These are phyloP conservation scores for Suillus brevipes DNA, from an alignment of 768 basidiomycete genomes.

Conservation along the genomic window DNA sequence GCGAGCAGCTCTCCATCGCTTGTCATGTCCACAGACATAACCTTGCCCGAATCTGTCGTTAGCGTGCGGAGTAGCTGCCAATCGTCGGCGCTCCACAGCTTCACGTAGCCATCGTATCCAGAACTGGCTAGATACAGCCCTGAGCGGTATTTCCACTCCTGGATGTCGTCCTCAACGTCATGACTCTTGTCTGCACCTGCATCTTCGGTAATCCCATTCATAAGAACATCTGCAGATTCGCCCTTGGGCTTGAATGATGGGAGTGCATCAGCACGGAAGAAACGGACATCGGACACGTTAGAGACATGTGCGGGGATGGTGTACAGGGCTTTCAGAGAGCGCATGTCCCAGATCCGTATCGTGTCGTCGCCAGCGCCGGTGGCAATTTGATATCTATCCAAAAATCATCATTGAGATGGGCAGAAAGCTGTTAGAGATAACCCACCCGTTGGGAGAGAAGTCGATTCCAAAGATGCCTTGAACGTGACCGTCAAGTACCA, in stretches of 20 bases:
- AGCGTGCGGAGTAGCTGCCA: conserved; percentile 91
- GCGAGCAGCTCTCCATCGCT: conserved; percentile 82
- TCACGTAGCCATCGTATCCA: conserved; percentile 94
- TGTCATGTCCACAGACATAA: conserved; percentile 95
- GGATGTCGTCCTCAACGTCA: conserved; percentile 30
- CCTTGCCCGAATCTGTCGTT: conserved; percentile 95
- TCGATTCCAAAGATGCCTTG: conserved; percentile 88
- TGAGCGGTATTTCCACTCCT: conserved; percentile 80
- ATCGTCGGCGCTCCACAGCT: conserved; percentile 97
- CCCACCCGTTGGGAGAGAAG: conserved; percentile 95
- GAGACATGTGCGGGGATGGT: conserved; percentile 96
- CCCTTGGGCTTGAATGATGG: conserved; percentile 42
- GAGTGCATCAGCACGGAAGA: conserved; percentile 72
- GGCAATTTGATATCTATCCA: conserved; percentile 87
- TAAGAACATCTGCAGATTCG: conserved; percentile 45
- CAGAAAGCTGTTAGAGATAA: conserved; percentile 9
- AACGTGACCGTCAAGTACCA: conserved; percentile 97
- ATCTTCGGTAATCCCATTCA: conserved; percentile 46
- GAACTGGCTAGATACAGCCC: conserved; percentile 92
- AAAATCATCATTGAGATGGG: not conserved
- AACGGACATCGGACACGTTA: conserved; percentile 93
- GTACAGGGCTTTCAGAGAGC: conserved; percentile 87
- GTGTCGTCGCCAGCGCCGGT: conserved; percentile 98
- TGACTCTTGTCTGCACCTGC: conserved; percentile 30
- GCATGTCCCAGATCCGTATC: conserved; percentile 98